A percentile compares a stretch with the other conserved stretches of the same genome.
Conservation (phyloP, 2,329 filamentous ascomycete species). For the Pseudocercospora cruenta region DNA sequence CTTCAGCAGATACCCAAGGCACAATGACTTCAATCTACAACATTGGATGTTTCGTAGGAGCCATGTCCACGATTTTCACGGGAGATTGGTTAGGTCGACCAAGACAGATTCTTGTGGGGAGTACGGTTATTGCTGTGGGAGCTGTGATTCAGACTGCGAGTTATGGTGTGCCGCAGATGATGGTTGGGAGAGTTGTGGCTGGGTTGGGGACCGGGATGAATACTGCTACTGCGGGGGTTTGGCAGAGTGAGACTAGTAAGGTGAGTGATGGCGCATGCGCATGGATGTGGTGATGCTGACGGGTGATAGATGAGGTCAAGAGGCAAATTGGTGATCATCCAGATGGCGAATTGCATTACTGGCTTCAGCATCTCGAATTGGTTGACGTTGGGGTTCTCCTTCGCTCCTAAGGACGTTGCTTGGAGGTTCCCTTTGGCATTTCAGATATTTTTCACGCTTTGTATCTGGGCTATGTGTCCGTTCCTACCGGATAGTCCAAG, state of each 20-base stretch:
- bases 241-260: slow-evolving; percentile 54
- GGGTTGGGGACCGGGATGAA: slow-evolving; percentile 54
- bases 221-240: slow-evolving; percentile 54
- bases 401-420: slow-evolving; percentile 47
- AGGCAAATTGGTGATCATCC: slow-evolving; percentile 56
- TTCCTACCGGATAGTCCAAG: slow-evolving; percentile 45
- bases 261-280: background rate
- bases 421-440: slow-evolving; percentile 60
- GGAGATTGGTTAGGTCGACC: slow-evolving; percentile 52
- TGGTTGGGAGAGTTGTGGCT: slow-evolving; percentile 50
- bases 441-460: slow-evolving; percentile 58
- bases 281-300: background rate
- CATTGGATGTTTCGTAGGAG: slow-evolving; percentile 50
- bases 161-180: slow-evolving; percentile 46
- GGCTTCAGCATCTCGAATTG: slow-evolving; percentile 55
- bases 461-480: slow-evolving; percentile 42
- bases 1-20: slow-evolving; percentile 41
- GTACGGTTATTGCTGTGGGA: slow-evolving; percentile 48
- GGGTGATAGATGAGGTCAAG: slow-evolving; percentile 46
- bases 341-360: slow-evolving; percentile 55
- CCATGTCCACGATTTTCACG: slow-evolving; percentile 45
- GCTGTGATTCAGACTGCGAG: slow-evolving; percentile 49
- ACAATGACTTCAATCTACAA: slow-evolving; percentile 43
- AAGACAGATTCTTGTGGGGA: slow-evolving; percentile 47
- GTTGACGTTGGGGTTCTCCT: slow-evolving; percentile 50